Conservation (phyloP, 768 basidiomycete species). For the Tulasnella sp. region DNA sequence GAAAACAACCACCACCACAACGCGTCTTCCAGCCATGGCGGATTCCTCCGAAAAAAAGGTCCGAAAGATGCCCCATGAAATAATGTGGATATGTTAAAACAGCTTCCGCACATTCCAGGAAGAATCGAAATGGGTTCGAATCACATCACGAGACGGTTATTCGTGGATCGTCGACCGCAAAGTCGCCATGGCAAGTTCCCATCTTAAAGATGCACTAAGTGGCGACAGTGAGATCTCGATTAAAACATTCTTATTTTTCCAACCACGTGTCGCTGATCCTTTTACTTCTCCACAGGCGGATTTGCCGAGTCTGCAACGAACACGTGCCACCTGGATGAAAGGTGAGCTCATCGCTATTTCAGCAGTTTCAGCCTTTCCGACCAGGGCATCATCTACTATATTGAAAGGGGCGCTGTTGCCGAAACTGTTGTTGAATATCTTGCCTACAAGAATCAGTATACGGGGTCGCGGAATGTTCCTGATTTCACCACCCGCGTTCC, state of each 20-base stretch:
- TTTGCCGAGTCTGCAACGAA: slow-evolving; percentile 69
- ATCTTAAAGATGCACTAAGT: slow-evolving; percentile 20
- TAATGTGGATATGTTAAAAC: not conserved
- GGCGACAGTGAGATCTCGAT: not conserved
- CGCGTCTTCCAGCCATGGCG: not conserved
- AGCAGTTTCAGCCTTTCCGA: not conserved
- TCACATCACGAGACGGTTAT: slow-evolving; percentile 72
- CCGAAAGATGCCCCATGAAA: not conserved
- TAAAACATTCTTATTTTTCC: not conserved
- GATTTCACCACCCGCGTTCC: slow-evolving; percentile 79
- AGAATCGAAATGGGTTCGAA: slow-evolving; percentile 57
- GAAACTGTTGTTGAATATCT: slow-evolving; percentile 90
- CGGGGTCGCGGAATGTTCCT: slow-evolving; percentile 66
- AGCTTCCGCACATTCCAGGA: not conserved
- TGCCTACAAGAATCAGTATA: slow-evolving; percentile 71
- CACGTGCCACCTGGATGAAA: slow-evolving; percentile 59
- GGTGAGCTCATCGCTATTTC: slow-evolving; percentile 38
- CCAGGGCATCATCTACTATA: too few relatives aligned
- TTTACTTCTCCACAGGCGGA: slow-evolving; percentile 42
- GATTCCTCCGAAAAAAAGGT: not conserved
- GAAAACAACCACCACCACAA: not conserved
- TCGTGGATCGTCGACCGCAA: slow-evolving; percentile 70
- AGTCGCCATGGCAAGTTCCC: slow-evolving; percentile 61
- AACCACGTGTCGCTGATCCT: not conserved
- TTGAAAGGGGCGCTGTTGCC: slow-evolving; percentile 50